Evolutionary conservation across 140 eudicot species (phyloP).

Genomic region (Erigeron philadelphicus): DNA sequence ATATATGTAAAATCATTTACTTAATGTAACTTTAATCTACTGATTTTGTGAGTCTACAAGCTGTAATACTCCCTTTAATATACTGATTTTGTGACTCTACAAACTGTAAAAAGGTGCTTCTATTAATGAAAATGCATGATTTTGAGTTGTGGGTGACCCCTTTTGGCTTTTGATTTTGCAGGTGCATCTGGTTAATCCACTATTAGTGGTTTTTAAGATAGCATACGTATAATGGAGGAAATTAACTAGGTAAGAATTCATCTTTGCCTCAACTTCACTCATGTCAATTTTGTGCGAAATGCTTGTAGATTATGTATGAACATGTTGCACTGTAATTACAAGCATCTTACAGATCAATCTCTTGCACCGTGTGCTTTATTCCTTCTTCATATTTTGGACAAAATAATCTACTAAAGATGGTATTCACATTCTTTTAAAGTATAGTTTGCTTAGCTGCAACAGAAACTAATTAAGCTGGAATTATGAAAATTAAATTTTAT

Average conservation of each 20-base stretch:
- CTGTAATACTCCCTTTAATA: background rate
- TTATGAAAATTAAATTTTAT: background rate
- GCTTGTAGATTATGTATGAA: conserved; percentile 7
- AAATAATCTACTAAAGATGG: background rate
- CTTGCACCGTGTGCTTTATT: conserved; percentile 15
- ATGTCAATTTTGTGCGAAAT: conserved; percentile 9
- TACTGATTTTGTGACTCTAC: background rate
- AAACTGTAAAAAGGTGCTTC: background rate
- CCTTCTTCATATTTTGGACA: conserved; percentile 9
- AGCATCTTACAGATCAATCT: background rate
- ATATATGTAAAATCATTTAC: background rate
- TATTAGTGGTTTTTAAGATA: conserved; percentile 27
- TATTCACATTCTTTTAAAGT: background rate
- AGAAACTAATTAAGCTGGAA: conserved; percentile 2
- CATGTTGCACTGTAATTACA: conserved; percentile 1
- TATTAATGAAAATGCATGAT: conserved; percentile 15
- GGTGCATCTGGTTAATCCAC: conserved; percentile 26
- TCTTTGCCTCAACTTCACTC: conserved; percentile 18
- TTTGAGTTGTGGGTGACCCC: conserved; percentile 17
- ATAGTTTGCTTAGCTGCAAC: conserved; percentile 4
- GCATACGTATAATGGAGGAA: conserved; percentile 22
- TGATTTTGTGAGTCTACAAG: background rate
- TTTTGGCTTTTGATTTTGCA: conserved; percentile 19
- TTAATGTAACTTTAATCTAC: background rate
- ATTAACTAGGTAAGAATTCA: conserved; percentile 21